These are phyloP conservation scores for Mucor indicus DNA, from an alignment of 371 early-diverging fungal species.

Conservation along the genomic window DNA sequence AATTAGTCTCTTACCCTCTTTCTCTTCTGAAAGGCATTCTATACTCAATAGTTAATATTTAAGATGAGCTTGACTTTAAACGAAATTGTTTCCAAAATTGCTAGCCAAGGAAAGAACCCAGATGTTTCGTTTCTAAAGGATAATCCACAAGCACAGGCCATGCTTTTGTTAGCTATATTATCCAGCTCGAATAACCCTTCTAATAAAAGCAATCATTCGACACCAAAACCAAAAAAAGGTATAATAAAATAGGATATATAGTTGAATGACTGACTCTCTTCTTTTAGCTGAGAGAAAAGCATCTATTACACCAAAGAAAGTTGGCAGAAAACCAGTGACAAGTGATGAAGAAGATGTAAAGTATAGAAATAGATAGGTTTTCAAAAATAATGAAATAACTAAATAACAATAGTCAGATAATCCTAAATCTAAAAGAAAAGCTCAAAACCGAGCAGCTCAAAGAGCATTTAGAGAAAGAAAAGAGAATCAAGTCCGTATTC, in stretches of 20 bases:
- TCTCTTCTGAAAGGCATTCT: too few relatives aligned
- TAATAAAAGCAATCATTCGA: too few relatives aligned
- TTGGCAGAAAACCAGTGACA: conserved; percentile 24
- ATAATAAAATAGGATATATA: too few relatives aligned
- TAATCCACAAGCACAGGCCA: conserved; percentile 22
- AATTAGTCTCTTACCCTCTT: too few relatives aligned
- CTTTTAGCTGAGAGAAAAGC: not conserved
- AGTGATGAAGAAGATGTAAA: conserved; percentile 28
- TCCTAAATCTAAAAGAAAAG: conserved; percentile 55
- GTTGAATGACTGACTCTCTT: too few relatives aligned
- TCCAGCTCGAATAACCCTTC: too few relatives aligned
- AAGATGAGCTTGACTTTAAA: too few relatives aligned
- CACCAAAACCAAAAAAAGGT: too few relatives aligned
- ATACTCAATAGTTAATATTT: too few relatives aligned
- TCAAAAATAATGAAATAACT: too few relatives aligned
- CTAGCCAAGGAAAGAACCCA: conserved; percentile 16
- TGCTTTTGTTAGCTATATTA: conserved; percentile 19
- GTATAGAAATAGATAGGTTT: too few relatives aligned
- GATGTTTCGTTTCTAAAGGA: conserved; percentile 23
- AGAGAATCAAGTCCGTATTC: conserved; percentile 58
- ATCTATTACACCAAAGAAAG: conserved; percentile 16
- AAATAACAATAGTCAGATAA: conserved; percentile 15
- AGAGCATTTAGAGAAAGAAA: conserved; percentile 74
- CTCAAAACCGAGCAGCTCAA: conserved; percentile 75
- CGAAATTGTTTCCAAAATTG: conserved; percentile 17